Percentiles rank a stretch among this genome's conserved stretches.
Conservation (phyloP, 306 rosid species). For the Lithocarpus polystachyus region DNA sequence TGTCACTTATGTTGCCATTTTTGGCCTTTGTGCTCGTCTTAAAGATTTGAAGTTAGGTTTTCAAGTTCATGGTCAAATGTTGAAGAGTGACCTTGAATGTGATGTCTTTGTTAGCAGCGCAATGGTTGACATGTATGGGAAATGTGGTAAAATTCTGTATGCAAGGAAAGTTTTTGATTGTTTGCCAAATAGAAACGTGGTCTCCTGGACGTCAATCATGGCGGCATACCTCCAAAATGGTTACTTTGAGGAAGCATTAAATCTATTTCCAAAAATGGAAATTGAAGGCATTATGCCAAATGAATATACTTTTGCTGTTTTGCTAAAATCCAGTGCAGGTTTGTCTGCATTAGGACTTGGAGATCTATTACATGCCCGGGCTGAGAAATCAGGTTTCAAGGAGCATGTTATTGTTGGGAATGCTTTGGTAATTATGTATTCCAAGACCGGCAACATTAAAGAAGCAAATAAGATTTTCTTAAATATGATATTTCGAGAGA, state of each 20-base stretch:
- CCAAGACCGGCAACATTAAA: conserved; percentile 61
- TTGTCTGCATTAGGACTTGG: conserved; percentile 52
- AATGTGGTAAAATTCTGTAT: conserved; percentile 42
- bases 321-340: conserved; percentile 62
- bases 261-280: conserved; percentile 43
- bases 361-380: conserved; percentile 44
- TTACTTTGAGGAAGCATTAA: conserved; percentile 54
- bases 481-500: conserved; percentile 34
- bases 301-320: conserved; percentile 53
- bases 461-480: conserved; percentile 49
- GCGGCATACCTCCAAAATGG: conserved; percentile 56
- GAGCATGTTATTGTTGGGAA: conserved; percentile 45
- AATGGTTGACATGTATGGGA: conserved; percentile 69
- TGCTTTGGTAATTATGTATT: conserved; percentile 67
- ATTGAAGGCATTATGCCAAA: conserved; percentile 39
- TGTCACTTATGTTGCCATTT: conserved; percentile 44
- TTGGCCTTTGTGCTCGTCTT: conserved; percentile 55
- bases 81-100: conserved; percentile 32
- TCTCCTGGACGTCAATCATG: conserved; percentile 65
- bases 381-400: conserved; percentile 53
- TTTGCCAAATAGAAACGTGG: conserved; percentile 41
- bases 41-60: conserved; percentile 49
- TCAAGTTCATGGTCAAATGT: conserved; percentile 46
- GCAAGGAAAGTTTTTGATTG: conserved; percentile 44
- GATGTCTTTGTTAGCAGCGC: conserved; percentile 49